These are phyloP conservation scores for Tulasnella sp. DNA, from an alignment of 768 basidiomycete species.

Conservation along the genomic window DNA sequence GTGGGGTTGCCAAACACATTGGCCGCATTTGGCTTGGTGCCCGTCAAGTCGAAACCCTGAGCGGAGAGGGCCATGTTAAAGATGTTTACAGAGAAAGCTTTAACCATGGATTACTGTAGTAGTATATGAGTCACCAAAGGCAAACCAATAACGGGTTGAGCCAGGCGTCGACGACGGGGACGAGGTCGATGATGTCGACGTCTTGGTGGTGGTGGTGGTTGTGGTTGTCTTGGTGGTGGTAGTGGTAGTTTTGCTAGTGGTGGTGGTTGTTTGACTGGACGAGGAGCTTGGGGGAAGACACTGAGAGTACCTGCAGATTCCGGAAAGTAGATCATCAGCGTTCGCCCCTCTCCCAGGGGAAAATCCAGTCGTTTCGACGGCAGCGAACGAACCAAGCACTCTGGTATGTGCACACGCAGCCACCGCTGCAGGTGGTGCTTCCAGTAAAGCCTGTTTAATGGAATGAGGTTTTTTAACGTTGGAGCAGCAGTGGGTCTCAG, in stretches of 20 bases:
- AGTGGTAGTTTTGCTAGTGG: background rate
- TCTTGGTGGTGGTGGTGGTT: conserved; percentile 24
- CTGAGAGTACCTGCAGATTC: conserved; percentile 22
- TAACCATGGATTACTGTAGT: conserved; percentile 49
- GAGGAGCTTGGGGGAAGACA: background rate
- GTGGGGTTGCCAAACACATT: conserved; percentile 24
- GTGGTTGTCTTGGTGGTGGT: conserved; percentile 35
- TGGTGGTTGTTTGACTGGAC: background rate
- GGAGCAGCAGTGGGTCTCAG: background rate
- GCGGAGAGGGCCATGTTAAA: background rate
- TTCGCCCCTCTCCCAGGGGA: no score
- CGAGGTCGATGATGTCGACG: conserved; percentile 15
- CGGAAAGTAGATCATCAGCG: no score
- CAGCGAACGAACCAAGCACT: background rate
- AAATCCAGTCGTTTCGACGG: background rate
- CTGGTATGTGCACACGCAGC: conserved; percentile 41
- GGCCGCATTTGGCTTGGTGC: background rate
- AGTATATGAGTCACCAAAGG: conserved; percentile 59
- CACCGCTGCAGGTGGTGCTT: conserved; percentile 49
- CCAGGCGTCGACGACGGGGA: conserved; percentile 13
- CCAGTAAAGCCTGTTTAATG: conserved; percentile 42
- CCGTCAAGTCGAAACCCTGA: background rate
- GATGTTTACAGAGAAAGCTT: background rate
- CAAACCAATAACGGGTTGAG: conserved; percentile 53
- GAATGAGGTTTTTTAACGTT: background rate